Percentiles rank a stretch among this genome's conserved stretches.
These are phyloP conservation scores for Amanita polypyramis DNA, from an alignment of 768 basidiomycete species.

Conservation along the genomic window DNA sequence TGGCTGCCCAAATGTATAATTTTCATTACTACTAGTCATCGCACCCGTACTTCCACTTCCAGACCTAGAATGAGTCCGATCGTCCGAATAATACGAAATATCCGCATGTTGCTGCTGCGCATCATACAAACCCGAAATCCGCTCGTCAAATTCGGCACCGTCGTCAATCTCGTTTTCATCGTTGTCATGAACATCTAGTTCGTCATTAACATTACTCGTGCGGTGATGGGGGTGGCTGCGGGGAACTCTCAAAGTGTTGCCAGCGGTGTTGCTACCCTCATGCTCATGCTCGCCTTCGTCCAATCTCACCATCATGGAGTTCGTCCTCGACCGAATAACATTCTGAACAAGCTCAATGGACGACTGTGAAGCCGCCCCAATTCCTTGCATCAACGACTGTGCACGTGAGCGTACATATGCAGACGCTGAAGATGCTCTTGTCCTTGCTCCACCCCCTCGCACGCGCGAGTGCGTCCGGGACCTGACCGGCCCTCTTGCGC, in stretches of 20 bases:
- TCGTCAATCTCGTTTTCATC: constrained; percentile 13
- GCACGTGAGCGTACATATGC: constrained; percentile 48
- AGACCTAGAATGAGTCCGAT: constrained; percentile 32
- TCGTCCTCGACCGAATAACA: constrained; percentile 25
- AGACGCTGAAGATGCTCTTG: constrained; percentile 23
- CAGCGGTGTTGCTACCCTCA: not conserved
- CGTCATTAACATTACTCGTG: constrained; percentile 15
- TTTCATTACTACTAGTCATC: constrained; percentile 44
- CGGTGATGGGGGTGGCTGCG: not conserved
- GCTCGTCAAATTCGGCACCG: constrained; percentile 8
- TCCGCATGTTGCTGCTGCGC: constrained; percentile 8
- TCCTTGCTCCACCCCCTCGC: constrained; percentile 26
- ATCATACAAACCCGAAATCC: constrained; percentile 6
- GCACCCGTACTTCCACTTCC: constrained; percentile 41
- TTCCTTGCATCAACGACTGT: constrained; percentile 56
- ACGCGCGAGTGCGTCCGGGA: constrained; percentile 9
- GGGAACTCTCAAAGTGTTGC: constrained; percentile 5
- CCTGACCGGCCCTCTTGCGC: constrained; percentile 17
- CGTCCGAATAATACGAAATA: constrained; percentile 23
- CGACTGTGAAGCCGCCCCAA: constrained; percentile 50
- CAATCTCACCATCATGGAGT: constrained; percentile 62
- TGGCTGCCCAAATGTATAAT: constrained; percentile 66
- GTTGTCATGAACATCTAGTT: constrained; percentile 11
- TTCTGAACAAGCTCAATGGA: constrained; percentile 47
- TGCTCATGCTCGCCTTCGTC: constrained; percentile 33